These are phyloP conservation scores for Pleoardoris graminearum DNA, from an alignment of 2,329 filamentous ascomycete genomes.

Conservation along the genomic window DNA sequence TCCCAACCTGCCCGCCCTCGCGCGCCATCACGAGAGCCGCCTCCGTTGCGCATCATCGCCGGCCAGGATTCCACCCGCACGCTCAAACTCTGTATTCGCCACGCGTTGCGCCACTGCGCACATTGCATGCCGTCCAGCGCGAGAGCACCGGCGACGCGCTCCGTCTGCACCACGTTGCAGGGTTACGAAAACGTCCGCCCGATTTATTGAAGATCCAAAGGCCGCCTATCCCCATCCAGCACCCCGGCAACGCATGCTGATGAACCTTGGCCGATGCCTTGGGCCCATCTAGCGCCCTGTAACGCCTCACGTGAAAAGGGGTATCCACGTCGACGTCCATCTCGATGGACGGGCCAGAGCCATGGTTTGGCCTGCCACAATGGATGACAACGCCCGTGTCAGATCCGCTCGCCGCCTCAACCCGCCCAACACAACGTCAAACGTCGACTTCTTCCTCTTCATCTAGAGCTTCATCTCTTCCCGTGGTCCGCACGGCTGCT, in stretches of 20 bases:
- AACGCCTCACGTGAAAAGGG: constrained; percentile 37
- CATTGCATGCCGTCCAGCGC: neutral
- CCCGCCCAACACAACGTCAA: constrained; percentile 3
- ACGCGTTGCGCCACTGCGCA: neutral
- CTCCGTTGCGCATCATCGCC: constrained; percentile 9
- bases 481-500: constrained; percentile 13
- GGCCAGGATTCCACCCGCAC: constrained; percentile 9
- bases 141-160: neutral
- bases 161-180: constrained; percentile 20
- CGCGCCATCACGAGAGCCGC: constrained; percentile 9
- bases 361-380: constrained; percentile 20
- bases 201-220: constrained; percentile 26
- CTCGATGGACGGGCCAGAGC: neutral
- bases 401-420: constrained; percentile 25
- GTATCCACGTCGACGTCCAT: constrained; percentile 4
- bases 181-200: constrained; percentile 21
- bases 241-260: constrained; percentile 13
- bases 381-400: constrained; percentile 16
- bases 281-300: constrained; percentile 37
- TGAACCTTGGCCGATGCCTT: constrained; percentile 27
- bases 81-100: neutral
- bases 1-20: constrained; percentile 21
- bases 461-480: constrained; percentile 5
- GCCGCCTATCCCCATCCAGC: constrained; percentile 26
- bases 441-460: neutral